Evolutionary conservation across 2,329 filamentous ascomycete genomes (phyloP), one percentile per base, ranked within the genome.

Genomic region (Epichloe brachyelytri): DNA sequence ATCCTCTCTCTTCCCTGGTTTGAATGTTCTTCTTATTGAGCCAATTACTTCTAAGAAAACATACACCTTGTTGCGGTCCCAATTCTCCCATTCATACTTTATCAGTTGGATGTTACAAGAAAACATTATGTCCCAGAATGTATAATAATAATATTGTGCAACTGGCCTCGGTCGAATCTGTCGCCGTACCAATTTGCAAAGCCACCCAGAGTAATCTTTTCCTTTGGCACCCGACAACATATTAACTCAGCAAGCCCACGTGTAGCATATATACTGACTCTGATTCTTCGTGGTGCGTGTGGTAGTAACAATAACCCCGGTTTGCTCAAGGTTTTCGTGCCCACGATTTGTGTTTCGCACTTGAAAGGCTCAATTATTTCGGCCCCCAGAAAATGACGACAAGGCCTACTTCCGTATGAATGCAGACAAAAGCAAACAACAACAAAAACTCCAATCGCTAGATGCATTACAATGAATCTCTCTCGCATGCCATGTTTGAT

Each of bases 401-500:
- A 37, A 30, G 46, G 52, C 50, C 50, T 51, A 43, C 46, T 49
- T 57, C 47, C 53, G 46, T 57, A 53, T 41, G 51, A 51, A 56
- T 54, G 53, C 49, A 58, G 54, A 54, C 56, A 53, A 56, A 54
- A 44, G 11, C 19, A 52, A 54, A 55, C 56, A 60, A 59, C 53
- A 56, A 61, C 54, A 60, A 61, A 61, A 68, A 68, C 65, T 64
- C 65, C 65, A 59, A 58, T 63, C 64, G 65, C 64, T 68, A 61
- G 62, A 68, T 68, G 64, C 65, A 66, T 55, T 52, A 59, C 46
- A 49, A 17, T 46, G 26, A 33, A 33, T 49, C 36, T 43, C 54
- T 36, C 34, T 15, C 15, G n/a, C 47, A 26, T 45, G 22, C 12
- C 30, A 30, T 15, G 12, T 10, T 10, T 37, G n/a, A 41, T 41